Evolutionary conservation across 192 early-diverging fungal genomes (phyloP), one percentile per base, ranked within the genome.

Genomic region (Coemansia sp.): DNA sequence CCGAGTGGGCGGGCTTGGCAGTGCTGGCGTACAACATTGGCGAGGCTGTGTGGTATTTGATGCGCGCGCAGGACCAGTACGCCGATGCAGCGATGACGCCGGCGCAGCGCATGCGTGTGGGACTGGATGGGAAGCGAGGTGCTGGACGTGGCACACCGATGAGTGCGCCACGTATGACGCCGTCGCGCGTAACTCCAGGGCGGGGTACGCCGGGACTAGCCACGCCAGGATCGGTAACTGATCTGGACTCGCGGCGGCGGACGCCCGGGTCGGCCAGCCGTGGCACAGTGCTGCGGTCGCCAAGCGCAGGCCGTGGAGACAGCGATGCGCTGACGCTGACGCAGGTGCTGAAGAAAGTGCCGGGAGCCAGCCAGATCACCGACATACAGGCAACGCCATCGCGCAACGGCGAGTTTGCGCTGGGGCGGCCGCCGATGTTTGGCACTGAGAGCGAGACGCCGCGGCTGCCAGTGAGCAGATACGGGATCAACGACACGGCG

Each of bases 1-100:
- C 70, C 4, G 72, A 83, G 50, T 79, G 65, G 63, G 11, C 58
- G n/a, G 65, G 61, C 14, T 14, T 69, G 50, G 47, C 55, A 3
- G 11, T 75, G 6, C 58, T 79, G 15, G 56, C 48, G 23, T 83
- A 71, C 66, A 83, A 83, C 38, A 63, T 75, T 8, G 66, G 67
- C 44, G 81, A 83, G 59, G 69, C 76, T 0, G 59, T 66, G 28
- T 83, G 81, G 81, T 50, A 23, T 14, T 53, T 83, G 59, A 23
- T 83, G 15, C 68, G 74, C 56, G 74, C 74, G n/a, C 56, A 67
- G 26, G 56, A 58, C 23, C 63, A 73, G 36, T 74, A 82, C 42
- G 28, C 67, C 1, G 63, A 70, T 10, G 25, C 63, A 8, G 67
- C 70, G 4, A 70, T 82, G 70, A 76, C 70, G 14, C 61, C 73